phyloP scores from a whole-genome alignment of 2,329 filamentous ascomycete species.

The Drechslerella stenobrocha region DNA sequence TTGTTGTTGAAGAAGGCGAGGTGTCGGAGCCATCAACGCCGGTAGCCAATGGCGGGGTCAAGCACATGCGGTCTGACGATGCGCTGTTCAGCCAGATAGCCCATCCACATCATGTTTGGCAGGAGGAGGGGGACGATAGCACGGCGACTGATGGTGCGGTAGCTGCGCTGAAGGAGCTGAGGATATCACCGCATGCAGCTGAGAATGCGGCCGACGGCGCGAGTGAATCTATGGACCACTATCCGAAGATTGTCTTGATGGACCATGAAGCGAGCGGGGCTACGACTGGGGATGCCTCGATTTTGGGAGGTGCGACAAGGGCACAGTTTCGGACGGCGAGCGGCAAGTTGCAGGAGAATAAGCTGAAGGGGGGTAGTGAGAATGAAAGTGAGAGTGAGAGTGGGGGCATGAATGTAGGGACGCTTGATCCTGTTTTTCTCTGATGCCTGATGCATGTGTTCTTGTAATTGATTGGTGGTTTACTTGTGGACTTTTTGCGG shows the following conservation, averaged over 20 bases:
- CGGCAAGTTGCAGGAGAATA: slow-evolving; percentile 36
- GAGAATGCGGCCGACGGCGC: slow-evolving; percentile 14
- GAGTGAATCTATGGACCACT: not conserved
- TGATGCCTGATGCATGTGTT: too few species aligned
- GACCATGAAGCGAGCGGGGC: slow-evolving; percentile 4
- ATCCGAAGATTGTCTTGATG: slow-evolving; percentile 8
- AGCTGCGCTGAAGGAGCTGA: slow-evolving; percentile 25
- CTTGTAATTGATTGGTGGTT: too few species aligned
- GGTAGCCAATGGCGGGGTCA: slow-evolving; percentile 12
- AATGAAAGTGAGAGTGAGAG: slow-evolving; percentile 9
- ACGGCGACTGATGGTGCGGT: slow-evolving; percentile 1
- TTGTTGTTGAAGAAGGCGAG: slow-evolving; percentile 27
- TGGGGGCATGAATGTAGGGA: slow-evolving; percentile 3
- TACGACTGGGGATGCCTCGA: slow-evolving; percentile 7
- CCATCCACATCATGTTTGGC: slow-evolving; percentile 36
- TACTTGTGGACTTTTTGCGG: not conserved
- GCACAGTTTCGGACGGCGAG: slow-evolving; percentile 7
- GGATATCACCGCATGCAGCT: slow-evolving; percentile 35
- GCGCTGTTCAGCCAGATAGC: slow-evolving; percentile 40
- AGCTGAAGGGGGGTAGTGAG: slow-evolving; percentile 11
- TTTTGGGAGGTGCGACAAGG: slow-evolving; percentile 4
- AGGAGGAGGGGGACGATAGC: slow-evolving; percentile 15
- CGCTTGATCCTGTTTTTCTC: slow-evolving; percentile 38
- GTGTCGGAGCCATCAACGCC: slow-evolving; percentile 8
- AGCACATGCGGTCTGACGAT: slow-evolving; percentile 31